Base-by-base conservation (phyloP, 225 moss, liverwort and hornwort species). In the Sphagnum tenellum region DNA sequence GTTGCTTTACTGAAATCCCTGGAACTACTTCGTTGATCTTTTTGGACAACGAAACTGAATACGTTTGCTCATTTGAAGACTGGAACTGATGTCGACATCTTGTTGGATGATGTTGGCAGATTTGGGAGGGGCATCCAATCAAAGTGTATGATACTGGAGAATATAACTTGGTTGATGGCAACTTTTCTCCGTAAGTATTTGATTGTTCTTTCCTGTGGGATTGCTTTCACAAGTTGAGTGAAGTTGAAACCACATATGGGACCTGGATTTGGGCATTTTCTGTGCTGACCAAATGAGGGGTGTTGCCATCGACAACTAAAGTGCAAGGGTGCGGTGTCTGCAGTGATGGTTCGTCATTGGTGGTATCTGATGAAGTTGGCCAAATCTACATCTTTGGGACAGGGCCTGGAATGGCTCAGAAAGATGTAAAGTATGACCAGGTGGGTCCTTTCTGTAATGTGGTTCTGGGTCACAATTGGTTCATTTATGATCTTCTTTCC, bases 281-380 rank as follows among this genome's bases (percentile, higher is more conserved):
- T 29, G 29, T 29, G 29, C 29, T 29, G 29, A 29, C 29, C 29
- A 29, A 29, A 29, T 29, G 29, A 29, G 29, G 29, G 29, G 29
- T 29, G 29, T 29, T 29, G 29, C 29, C 29, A 29, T 29, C 1
- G 29, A 29, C 29, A 29, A 29, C 29, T 29, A 29, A 29, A 29
- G 29, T 29, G 29, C 29, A 29, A 29, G 29, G 29, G 29, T 29
- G 29, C 7, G 59, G 59, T 9, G 61, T 13, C 12, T 69, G 61
- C 89, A 98, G 96, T 69, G 98, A 98, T 76, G 98, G 98, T 59
- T 82, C 98, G 59, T 98, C 98, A 2, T 71, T 98, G 67, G 93
- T 98, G 71, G 98, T 98, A 50, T 90, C 98, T 64, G 98, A 98
- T 68, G 98, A 98, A 88, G 98, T 93, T 70, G 98, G 98, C 66